Evolutionary conservation across 2,329 filamentous ascomycete species (phyloP), one percentile per base, ranked within the genome.

Genomic region (Waltergamsia citrina): DNA sequence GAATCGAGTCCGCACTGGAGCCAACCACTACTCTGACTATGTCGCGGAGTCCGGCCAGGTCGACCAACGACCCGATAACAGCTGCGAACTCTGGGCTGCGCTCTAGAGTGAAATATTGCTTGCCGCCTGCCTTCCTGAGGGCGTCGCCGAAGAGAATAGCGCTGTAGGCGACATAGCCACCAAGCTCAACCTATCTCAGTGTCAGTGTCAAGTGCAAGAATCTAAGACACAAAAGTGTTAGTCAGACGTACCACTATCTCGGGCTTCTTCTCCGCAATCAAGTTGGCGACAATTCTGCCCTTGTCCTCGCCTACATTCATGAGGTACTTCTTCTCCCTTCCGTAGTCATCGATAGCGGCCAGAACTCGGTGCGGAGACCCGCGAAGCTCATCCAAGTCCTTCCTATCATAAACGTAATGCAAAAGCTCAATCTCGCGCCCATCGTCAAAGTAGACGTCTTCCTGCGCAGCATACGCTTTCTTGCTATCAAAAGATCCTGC

Each of bases 221-320:
- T 12, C 14, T 30, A 9, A 9, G 7, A 21, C 15, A n/a, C 8
- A n/a, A 7, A 27, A 24, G 12, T 10, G 32, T 3, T 7, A 9
- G 14, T 15, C 11, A 4, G 20, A 22, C 35, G 50, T 35, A 72
- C 72, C 75, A 87, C 84, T 3, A 66, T 66, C 35, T 73, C 54
- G 1, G 82, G 83, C 51, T 80, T 82, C 31, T 69, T 60, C 41
- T 81, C 63, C 15, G 63, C 62, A 38, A 92, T 87, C 25, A 88
- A 54, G 20, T 81, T 67, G 7, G 69, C 69, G 2, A 90, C 74
- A 34, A 86, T 79, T 41, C 66, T 69, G 30, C 81, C 83, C 57
- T 92, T 92, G 48, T 77, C 67, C 43, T 78, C 69, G 26, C 85
- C 84, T 3, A 92, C 74, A 43, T 87, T 90, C 79, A 90, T 90